These are phyloP conservation scores for Nematodospora anomalae DNA, from an alignment of 1,139 yeast species.

Conservation along the genomic window DNA sequence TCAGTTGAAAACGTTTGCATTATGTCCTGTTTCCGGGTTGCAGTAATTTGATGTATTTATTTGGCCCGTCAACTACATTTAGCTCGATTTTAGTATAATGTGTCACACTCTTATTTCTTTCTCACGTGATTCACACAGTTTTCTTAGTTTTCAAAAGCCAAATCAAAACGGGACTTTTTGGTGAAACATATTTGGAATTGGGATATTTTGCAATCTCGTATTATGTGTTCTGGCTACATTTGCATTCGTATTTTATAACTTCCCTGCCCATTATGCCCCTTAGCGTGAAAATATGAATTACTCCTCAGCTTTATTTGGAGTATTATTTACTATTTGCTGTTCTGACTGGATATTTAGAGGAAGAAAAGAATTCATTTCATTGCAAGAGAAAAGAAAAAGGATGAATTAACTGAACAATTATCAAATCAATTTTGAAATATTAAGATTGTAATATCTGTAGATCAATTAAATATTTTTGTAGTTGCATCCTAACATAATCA, in stretches of 20 bases:
- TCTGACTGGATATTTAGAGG: conserved; percentile 44
- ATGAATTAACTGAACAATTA: conserved; percentile 27
- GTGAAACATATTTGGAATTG: background rate
- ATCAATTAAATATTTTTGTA: background rate
- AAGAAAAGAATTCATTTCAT: conserved; percentile 27
- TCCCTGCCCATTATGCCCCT: conserved; percentile 50
- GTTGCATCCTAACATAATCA: background rate
- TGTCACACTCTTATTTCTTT: conserved; percentile 35
- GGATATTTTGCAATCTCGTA: conserved; percentile 18
- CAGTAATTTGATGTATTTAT: conserved; percentile 39
- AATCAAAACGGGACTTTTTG: conserved; percentile 24
- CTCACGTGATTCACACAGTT: conserved; percentile 33
- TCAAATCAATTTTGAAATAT: conserved; percentile 28
- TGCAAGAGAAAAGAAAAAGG: conserved; percentile 24
- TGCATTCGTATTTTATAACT: conserved; percentile 41
- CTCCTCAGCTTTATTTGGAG: conserved; percentile 42
- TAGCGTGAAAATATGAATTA: conserved; percentile 46
- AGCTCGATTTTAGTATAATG: conserved; percentile 42
- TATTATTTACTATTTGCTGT: conserved; percentile 30
- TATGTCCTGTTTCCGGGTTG: conserved; percentile 37
- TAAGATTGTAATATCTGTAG: conserved; percentile 27
- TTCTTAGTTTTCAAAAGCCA: conserved; percentile 38
- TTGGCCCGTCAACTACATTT: conserved; percentile 45
- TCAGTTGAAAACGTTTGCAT: conserved; percentile 40
- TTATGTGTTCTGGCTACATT: conserved; percentile 41